Conservation (phyloP, 805 yeast genomes). For the Cyberlindnera maclurae region DNA sequence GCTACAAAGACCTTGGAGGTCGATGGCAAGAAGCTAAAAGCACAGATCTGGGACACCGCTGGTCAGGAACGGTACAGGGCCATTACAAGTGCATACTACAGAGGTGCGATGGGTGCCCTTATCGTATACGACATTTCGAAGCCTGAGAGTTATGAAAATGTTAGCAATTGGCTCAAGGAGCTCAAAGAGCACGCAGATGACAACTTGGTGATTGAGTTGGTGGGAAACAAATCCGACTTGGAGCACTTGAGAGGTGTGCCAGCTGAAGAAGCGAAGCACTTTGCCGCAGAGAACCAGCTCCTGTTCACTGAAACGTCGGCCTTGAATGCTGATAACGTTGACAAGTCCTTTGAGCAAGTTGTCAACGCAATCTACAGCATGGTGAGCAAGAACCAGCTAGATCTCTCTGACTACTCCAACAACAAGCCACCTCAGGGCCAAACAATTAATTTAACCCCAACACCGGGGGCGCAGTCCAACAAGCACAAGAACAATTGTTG, state of each 20-base stretch:
- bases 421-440: conserved; percentile 76
- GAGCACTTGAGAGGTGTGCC: conserved; percentile 94
- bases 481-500: conserved; percentile 54
- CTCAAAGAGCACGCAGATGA: conserved; percentile 89
- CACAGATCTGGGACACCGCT: conserved; percentile 98
- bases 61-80: conserved; percentile 99
- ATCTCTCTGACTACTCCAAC: conserved; percentile 65
- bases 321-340: conserved; percentile 89
- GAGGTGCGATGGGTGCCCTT: conserved; percentile 97
- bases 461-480: conserved; percentile 75
- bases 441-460: conserved; percentile 86
- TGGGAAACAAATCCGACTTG: conserved; percentile 87
- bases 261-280: conserved; percentile 93
- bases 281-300: conserved; percentile 87
- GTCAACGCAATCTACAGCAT: conserved; percentile 89
- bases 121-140: conserved; percentile 94
- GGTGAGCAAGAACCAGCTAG: conserved; percentile 90
- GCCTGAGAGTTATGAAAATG: conserved; percentile 77
- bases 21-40: conserved; percentile 77
- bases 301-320: conserved; percentile 96
- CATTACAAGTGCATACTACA: conserved; percentile 91
- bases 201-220: conserved; percentile 88
- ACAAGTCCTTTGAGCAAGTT: conserved; percentile 86
- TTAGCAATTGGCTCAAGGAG: conserved; percentile 85
- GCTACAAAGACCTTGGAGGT: conserved; percentile 92